phyloP scores from a whole-genome alignment of 225 moss, liverwort and hornwort genomes.

The Rhytidiadelphus loreus region DNA sequence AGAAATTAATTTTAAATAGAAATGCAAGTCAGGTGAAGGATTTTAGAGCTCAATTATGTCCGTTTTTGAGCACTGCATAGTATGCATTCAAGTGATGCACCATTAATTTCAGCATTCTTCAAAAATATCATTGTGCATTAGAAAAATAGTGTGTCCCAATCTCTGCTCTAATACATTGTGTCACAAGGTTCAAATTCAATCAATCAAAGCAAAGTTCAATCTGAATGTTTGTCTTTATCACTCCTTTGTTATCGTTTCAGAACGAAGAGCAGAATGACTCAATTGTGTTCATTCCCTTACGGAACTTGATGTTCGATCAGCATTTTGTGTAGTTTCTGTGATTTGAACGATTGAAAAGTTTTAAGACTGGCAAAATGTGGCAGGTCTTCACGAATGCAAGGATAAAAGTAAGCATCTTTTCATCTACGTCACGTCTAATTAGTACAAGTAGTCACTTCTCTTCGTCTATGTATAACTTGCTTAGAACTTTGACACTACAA shows the following conservation, averaged over 20 bases:
- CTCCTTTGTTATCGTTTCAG: neutral
- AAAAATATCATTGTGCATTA: neutral
- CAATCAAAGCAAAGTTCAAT: neutral
- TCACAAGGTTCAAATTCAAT: neutral
- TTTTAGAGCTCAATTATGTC: neutral
- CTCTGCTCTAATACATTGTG: neutral
- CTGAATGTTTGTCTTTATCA: neutral
- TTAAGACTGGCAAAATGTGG: neutral
- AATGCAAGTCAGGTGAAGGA: neutral
- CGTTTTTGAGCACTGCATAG: neutral
- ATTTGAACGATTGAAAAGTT: neutral
- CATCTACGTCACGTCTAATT: neutral
- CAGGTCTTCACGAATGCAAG: neutral
- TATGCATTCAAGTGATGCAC: neutral
- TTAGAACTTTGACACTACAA: neutral
- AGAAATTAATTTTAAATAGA: too few relatives aligned
- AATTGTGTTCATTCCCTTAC: neutral
- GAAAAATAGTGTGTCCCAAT: neutral
- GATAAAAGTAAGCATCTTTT: neutral
- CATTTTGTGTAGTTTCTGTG: neutral
- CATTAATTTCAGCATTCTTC: neutral
- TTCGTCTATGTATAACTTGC: neutral
- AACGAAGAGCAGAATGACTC: neutral
- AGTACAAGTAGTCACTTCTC: neutral
- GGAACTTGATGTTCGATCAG: neutral